phyloP scores from a whole-genome alignment of 768 basidiomycete genomes.

The Podaxis sp. region DNA sequence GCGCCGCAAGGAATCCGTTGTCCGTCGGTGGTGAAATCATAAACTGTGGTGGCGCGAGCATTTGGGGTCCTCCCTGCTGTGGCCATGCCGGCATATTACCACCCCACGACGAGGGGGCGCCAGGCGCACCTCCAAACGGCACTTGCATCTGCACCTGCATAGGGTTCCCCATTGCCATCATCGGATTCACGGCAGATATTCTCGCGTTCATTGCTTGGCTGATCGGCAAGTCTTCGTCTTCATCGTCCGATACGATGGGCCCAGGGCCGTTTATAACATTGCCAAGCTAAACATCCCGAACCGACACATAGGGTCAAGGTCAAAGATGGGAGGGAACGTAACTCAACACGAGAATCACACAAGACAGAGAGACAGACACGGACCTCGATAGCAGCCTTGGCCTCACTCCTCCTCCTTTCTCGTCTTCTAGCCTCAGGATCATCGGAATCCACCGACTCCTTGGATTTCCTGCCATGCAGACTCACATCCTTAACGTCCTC shows the following conservation, averaged over 20 bases:
- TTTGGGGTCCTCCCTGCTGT: slow-evolving; percentile 28
- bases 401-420: slow-evolving; percentile 76
- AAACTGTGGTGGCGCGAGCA: slow-evolving; percentile 41
- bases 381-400: slow-evolving; percentile 88
- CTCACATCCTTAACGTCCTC: slow-evolving; percentile 36
- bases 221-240: slow-evolving; percentile 49
- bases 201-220: slow-evolving; percentile 40
- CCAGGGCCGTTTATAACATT: slow-evolving; percentile 81
- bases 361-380: slow-evolving; percentile 23
- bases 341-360: slow-evolving; percentile 11
- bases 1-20: slow-evolving; percentile 63
- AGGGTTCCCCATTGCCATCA: slow-evolving; percentile 38
- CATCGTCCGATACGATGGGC: slow-evolving; percentile 54
- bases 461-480: slow-evolving; percentile 21
- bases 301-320: too few species aligned
- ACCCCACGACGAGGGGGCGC: slow-evolving; percentile 21
- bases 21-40: slow-evolving; percentile 49
- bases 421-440: slow-evolving; percentile 57
- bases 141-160: slow-evolving; percentile 26
- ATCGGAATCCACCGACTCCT: slow-evolving; percentile 18
- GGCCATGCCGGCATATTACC: slow-evolving; percentile 28
- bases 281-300: slow-evolving; percentile 55
- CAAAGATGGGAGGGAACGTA: slow-evolving; percentile 1
- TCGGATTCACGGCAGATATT: slow-evolving; percentile 42
- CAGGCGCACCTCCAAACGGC: slow-evolving; percentile 23